Evolutionary conservation across 148 eudicot species (phyloP), one percentile per base, ranked within the genome.

Genomic region (Suaeda aralocaspica): DNA sequence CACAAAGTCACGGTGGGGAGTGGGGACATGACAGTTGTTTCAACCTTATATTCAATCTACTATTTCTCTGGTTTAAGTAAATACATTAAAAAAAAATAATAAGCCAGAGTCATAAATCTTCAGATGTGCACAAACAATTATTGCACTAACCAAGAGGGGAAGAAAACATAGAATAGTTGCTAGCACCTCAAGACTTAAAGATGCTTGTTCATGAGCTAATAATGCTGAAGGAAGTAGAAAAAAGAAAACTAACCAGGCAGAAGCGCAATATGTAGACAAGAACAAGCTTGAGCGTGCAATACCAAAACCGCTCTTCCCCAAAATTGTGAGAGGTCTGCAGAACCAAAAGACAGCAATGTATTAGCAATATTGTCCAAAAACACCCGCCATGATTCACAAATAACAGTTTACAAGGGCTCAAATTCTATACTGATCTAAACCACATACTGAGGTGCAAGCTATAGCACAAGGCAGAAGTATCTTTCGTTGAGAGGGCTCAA

Each of bases 231-330:
- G 18, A 29, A 29, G 25, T 29, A 3, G 28, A 68, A 28, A 61
- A 2, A 64, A 64, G 44, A 71, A 72, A 31, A 65, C 92, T 68
- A 85, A 94, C 99, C 99, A 94, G 68, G 99, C 97, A 72, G 99
- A 94, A 42, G 93, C 74, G 67, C 99, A 94, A 66, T 94, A 94
- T 42, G 80, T 74, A 25, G 99, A 87, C 49, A 94, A 84, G 79
- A 94, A 94, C 85, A 94, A 83, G 88, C 99, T 94, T 70, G 99
- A 94, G 74, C 97, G 86, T 79, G 93, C 93, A 44, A 96, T 87
- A 64, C 99, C 99, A 49, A 83, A 57, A 64, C 81, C 79, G 59
- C 99, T 96, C 82, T 94, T 94, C 78, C 88, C 84, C 81, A 91
- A 67, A 61, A 94, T 94, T 36, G 88, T 75, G 78, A 51, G 74